phyloP scores from a whole-genome alignment of 2,329 filamentous ascomycete species.

The Bisporella sp. region DNA sequence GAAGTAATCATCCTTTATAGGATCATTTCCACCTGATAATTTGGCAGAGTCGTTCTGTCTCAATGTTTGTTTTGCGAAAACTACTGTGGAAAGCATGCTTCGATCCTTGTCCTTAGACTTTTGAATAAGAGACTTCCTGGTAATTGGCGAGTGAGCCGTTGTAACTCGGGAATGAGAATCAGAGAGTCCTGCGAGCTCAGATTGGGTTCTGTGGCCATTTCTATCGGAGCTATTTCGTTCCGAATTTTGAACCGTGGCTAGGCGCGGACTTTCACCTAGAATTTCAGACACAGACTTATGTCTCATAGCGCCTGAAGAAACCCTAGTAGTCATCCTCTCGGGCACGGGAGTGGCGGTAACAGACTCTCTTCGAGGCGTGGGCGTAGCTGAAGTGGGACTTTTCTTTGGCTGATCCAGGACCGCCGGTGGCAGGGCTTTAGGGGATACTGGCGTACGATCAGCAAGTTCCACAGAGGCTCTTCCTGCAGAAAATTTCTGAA shows the following conservation, averaged over 20 bases:
- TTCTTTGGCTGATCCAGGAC: constrained; percentile 8
- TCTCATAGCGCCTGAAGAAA: constrained; percentile 62
- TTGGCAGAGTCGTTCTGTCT: constrained; percentile 24
- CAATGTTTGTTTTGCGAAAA: constrained; percentile 64
- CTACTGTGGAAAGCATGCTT: constrained; percentile 64
- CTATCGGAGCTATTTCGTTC: constrained; percentile 26
- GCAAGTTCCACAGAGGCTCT: constrained; percentile 7
- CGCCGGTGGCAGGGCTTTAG: neutral
- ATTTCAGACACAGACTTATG: constrained; percentile 71
- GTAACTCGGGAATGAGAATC: constrained; percentile 28
- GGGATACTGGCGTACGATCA: constrained; percentile 4
- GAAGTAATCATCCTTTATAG: constrained; percentile 45
- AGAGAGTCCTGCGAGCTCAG: constrained; percentile 16
- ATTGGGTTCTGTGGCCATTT: constrained; percentile 11
- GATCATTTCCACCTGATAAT: constrained; percentile 5
- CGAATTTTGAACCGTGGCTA: constrained; percentile 28
- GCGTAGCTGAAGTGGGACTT: constrained; percentile 9
- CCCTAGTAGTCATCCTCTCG: constrained; percentile 59
- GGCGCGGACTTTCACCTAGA: constrained; percentile 40
- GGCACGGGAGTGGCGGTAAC: constrained; percentile 26
- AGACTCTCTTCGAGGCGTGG: constrained; percentile 16
- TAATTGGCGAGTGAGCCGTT: constrained; percentile 37
- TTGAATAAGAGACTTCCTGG: constrained; percentile 25
- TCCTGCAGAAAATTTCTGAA: constrained; percentile 23
- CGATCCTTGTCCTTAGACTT: constrained; percentile 48